phyloP scores from a whole-genome alignment of 768 basidiomycete genomes.

The Infundibulicybe gibba region DNA sequence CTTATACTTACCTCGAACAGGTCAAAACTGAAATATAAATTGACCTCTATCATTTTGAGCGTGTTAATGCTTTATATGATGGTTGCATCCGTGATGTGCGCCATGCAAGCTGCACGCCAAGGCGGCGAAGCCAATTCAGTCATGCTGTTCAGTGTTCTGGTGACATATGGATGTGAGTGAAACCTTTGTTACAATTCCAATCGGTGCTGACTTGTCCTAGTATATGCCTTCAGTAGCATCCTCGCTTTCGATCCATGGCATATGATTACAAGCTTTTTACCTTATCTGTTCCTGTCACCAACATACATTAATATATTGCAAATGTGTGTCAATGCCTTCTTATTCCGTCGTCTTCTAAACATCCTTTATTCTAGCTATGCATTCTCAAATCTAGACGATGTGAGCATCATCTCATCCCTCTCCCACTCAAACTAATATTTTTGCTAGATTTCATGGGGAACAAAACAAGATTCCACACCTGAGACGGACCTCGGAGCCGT shows the following conservation, averaged over 20 bases:
- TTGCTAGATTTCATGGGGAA: constrained; percentile 85
- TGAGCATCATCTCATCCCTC: constrained; percentile 28
- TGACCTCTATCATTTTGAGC: constrained; percentile 70
- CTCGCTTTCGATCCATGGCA: constrained; percentile 96
- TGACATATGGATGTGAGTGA: constrained; percentile 75
- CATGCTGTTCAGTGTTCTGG: constrained; percentile 83
- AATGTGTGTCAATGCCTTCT: constrained; percentile 47
- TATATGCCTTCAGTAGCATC: constrained; percentile 73
- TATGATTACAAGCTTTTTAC: constrained; percentile 86
- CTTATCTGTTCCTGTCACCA: constrained; percentile 85
- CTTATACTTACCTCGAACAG: constrained; percentile 28
- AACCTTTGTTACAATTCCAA: too few relatives aligned
- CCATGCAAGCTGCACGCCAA: constrained; percentile 65
- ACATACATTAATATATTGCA: constrained; percentile 75
- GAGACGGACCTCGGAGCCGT: constrained; percentile 83
- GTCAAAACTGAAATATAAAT: constrained; percentile 82
- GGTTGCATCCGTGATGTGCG: constrained; percentile 77
- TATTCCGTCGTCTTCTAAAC: constrained; percentile 1
- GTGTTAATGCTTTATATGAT: constrained; percentile 82
- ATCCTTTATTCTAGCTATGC: constrained; percentile 54
- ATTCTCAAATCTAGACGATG: constrained; percentile 83
- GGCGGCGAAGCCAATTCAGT: constrained; percentile 63
- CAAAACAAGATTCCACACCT: constrained; percentile 79
- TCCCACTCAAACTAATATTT: background rate
- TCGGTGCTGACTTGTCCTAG: constrained; percentile 24